Percentiles rank a stretch among this genome's conserved stretches.
These are phyloP conservation scores for Yarrowia yakushimensis DNA, from an alignment of 805 yeast genomes.

Conservation along the genomic window DNA sequence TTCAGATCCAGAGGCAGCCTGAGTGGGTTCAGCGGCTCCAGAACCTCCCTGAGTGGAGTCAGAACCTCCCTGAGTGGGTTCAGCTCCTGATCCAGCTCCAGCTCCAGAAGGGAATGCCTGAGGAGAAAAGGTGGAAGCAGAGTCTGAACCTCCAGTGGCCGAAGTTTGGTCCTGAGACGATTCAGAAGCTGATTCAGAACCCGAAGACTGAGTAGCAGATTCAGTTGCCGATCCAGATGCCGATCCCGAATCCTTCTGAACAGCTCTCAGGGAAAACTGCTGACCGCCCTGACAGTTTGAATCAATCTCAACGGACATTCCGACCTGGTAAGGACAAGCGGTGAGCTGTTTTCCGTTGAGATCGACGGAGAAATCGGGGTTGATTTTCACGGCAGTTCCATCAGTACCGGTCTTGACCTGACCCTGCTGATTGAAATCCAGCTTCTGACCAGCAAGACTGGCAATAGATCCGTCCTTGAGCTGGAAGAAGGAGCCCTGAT, in stretches of 20 bases:
- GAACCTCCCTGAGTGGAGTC: background rate
- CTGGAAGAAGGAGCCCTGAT: constrained; percentile 10
- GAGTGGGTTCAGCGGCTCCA: background rate
- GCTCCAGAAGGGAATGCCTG: background rate
- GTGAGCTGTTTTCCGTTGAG: background rate
- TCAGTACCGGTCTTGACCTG: background rate
- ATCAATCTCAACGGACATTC: background rate
- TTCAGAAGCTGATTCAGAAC: background rate
- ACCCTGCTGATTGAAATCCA: background rate
- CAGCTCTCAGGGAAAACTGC: background rate
- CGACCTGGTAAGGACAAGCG: constrained; percentile 3
- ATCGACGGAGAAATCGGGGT: background rate
- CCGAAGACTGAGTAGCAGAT: background rate
- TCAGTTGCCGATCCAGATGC: background rate
- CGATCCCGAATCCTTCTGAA: background rate
- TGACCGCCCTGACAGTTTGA: background rate
- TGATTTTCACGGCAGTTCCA: background rate
- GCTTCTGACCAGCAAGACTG: background rate
- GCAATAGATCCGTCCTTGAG: background rate
- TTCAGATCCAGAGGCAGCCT: background rate
- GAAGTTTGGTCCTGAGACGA: background rate
- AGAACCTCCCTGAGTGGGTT: background rate
- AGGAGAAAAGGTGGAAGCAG: background rate
- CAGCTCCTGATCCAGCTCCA: no score
- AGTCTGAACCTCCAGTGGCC: background rate